Evolutionary conservation across 1,284 basidiomycete genomes (phyloP).

Genomic region (Ceratobasidium theobromae): DNA sequence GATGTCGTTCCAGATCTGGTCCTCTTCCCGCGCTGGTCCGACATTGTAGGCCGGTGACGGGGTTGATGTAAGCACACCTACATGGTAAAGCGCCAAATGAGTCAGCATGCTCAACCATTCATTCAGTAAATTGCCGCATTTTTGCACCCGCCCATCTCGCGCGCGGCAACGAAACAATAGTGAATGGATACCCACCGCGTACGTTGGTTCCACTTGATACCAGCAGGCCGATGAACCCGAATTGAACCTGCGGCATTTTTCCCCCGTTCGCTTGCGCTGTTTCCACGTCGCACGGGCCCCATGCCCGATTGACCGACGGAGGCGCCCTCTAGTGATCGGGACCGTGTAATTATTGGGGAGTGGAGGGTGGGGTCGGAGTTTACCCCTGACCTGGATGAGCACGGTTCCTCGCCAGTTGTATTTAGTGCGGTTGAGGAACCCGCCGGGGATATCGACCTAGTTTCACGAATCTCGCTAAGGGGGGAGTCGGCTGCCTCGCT

Average conservation of each 20-base stretch:
- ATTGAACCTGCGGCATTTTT: slow-evolving; percentile 25
- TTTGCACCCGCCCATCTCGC: background rate
- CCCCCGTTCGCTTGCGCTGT: slow-evolving; percentile 27
- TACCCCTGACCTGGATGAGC: background rate
- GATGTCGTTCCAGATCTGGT: slow-evolving; percentile 23
- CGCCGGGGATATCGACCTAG: background rate
- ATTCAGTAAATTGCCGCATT: background rate
- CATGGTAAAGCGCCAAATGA: slow-evolving; percentile 8
- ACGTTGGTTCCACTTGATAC: slow-evolving; percentile 30
- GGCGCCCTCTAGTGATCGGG: slow-evolving; percentile 9
- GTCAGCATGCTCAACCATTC: background rate
- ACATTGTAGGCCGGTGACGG: slow-evolving; percentile 26
- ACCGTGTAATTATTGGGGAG: background rate
- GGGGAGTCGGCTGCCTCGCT: slow-evolving; percentile 28
- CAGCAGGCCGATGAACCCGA: slow-evolving; percentile 26
- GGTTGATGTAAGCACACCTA: slow-evolving; percentile 32
- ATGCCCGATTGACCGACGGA: slow-evolving; percentile 18
- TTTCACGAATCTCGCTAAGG: slow-evolving; percentile 11
- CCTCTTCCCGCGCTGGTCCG: slow-evolving; percentile 29
- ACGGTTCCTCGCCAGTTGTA: background rate
- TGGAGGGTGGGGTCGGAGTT: background rate
- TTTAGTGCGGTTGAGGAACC: slow-evolving; percentile 3
- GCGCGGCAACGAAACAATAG: background rate
- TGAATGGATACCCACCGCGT: slow-evolving; percentile 10
- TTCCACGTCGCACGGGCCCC: slow-evolving; percentile 27